phyloP scores from a whole-genome alignment of 805 yeast genomes.

The Metschnikowia kunwiensis region DNA sequence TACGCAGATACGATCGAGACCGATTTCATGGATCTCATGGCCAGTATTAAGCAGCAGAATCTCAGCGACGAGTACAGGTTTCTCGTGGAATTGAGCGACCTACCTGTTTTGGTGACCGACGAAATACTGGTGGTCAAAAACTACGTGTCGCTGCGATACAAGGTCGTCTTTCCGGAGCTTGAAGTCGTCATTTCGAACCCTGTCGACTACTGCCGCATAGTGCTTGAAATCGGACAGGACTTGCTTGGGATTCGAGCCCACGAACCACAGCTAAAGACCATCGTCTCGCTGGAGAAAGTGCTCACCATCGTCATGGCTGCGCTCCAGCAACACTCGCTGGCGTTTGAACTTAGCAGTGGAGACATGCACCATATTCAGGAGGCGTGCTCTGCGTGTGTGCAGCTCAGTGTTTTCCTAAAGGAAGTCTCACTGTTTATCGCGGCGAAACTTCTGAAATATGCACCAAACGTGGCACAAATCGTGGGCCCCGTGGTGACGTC shows the following conservation, averaged over 20 bases:
- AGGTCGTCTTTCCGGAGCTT: constrained; percentile 67
- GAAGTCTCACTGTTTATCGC: constrained; percentile 55
- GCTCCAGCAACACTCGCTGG: constrained; percentile 35
- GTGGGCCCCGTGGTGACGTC: constrained; percentile 74
- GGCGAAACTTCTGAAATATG: constrained; percentile 51
- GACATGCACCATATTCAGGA: constrained; percentile 38
- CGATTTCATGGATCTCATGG: constrained; percentile 31
- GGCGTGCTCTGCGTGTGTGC: constrained; percentile 48
- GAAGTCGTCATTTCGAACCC: constrained; percentile 61
- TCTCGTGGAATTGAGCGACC: constrained; percentile 50
- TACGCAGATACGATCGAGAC: constrained; percentile 24
- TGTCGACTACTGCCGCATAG: constrained; percentile 54
- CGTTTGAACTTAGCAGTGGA: constrained; percentile 17
- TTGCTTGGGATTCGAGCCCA: constrained; percentile 28
- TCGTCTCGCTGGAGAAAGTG: constrained; percentile 61
- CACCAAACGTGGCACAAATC: constrained; percentile 77
- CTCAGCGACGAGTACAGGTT: constrained; percentile 45
- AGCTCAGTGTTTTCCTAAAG: constrained; percentile 41
- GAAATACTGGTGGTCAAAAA: constrained; percentile 52
- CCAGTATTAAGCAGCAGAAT: constrained; percentile 27
- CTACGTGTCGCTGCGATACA: constrained; percentile 51
- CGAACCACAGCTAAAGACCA: constrained; percentile 35
- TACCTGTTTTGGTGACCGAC: constrained; percentile 50
- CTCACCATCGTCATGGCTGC: constrained; percentile 75
- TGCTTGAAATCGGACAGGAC: constrained; percentile 50